Evolutionary conservation across 495 filamentous ascomycete species (phyloP).

Genomic region (Podospora fimiseda): DNA sequence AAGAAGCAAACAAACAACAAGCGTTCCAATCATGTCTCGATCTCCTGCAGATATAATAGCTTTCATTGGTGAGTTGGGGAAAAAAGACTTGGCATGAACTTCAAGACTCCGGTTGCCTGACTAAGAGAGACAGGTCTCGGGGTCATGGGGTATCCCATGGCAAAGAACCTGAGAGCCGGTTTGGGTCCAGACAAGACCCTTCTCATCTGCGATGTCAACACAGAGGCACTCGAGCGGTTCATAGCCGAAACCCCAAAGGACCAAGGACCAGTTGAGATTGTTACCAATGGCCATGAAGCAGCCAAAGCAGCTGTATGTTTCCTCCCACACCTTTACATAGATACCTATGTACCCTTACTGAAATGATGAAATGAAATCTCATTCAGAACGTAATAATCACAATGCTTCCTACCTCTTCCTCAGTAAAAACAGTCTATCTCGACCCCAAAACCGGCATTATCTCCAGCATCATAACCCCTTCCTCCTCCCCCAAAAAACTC

Average conservation of each 20-base stretch:
- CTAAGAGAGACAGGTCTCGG: conserved; percentile 18
- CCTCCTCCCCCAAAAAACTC: conserved; percentile 17
- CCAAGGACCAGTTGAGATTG: conserved; percentile 15
- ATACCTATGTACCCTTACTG: no score
- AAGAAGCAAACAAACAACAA: not conserved
- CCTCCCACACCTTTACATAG: not conserved
- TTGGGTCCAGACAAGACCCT: conserved; percentile 33
- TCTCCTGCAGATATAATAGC: conserved; percentile 17
- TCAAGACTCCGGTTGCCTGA: no score
- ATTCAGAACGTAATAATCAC: conserved; percentile 36
- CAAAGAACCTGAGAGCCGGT: conserved; percentile 42
- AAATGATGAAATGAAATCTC: not conserved
- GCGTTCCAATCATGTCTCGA: conserved; percentile 5
- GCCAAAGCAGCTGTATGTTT: conserved; percentile 35
- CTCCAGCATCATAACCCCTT: conserved; percentile 15
- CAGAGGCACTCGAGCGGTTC: conserved; percentile 31
- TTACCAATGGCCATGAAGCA: conserved; percentile 32
- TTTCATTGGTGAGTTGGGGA: conserved; percentile 24
- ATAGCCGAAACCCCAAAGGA: conserved; percentile 22
- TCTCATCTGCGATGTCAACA: conserved; percentile 43
- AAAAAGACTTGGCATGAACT: no score
- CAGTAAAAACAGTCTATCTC: conserved; percentile 35
- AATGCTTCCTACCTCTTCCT: conserved; percentile 33
- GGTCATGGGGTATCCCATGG: conserved; percentile 46
- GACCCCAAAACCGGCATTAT: conserved; percentile 34